A percentile compares a stretch with the other conserved stretches of the same genome.
Evolutionary conservation across 257 asterid genomes (phyloP).

Genomic region (Cordia subcordata): DNA sequence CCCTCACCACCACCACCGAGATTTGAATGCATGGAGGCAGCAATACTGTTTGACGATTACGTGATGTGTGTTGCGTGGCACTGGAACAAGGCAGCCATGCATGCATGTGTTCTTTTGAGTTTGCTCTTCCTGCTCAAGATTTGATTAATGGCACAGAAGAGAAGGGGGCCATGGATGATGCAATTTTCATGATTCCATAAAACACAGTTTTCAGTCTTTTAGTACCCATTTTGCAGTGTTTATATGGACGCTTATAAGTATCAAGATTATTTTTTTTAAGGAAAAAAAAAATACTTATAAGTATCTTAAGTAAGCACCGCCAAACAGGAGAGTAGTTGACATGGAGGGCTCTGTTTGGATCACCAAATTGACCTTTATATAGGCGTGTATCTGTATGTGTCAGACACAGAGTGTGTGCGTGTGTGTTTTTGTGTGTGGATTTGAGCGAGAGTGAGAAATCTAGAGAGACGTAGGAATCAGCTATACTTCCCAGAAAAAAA

Average conservation of each 20-base stretch:
- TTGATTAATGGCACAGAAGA: no score
- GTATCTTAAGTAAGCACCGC: no score
- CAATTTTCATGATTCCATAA: no score
- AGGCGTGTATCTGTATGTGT: background rate
- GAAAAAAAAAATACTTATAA: no score
- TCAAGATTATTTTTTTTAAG: no score
- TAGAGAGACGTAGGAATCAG: background rate
- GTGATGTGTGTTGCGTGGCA: conserved; percentile 2
- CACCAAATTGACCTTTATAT: no score
- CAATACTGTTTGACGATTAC: conserved; percentile 20
- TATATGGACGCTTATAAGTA: no score
- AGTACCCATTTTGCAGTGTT: no score
- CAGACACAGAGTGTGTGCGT: background rate
- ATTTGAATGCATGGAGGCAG: conserved; percentile 23
- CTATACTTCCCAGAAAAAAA: background rate
- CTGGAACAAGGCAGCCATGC: background rate
- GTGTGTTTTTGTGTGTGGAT: background rate
- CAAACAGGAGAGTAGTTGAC: no score
- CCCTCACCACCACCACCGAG: conserved; percentile 2
- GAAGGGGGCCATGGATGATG: no score
- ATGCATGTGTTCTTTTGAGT: background rate
- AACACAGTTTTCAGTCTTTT: no score
- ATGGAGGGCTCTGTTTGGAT: no score
- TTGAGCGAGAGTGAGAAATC: background rate
- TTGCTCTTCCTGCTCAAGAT: background rate